phyloP scores from a whole-genome alignment of 202 grass and related monocot genomes.

The Setaria viridis region DNA sequence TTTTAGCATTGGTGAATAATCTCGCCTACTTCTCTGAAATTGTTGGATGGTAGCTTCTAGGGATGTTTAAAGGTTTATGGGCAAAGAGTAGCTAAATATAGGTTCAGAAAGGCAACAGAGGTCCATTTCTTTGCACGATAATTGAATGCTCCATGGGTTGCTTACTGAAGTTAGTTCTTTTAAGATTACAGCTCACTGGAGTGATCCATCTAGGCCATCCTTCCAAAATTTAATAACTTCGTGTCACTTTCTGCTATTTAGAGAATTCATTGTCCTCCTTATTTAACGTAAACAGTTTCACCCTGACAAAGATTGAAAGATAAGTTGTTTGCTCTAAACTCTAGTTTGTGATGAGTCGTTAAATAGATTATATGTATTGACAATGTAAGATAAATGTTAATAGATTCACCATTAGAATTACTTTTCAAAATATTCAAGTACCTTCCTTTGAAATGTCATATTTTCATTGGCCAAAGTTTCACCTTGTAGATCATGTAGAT shows the following conservation, averaged over 20 bases:
- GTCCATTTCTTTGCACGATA: constrained; percentile 12
- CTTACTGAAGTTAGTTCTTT: constrained; percentile 14
- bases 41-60: background rate
- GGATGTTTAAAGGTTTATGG: background rate
- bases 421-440: background rate
- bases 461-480: background rate
- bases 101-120: background rate
- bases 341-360: background rate
- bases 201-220: background rate
- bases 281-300: background rate
- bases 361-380: background rate
- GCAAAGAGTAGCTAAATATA: background rate
- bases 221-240: background rate
- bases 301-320: background rate
- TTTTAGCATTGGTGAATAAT: constrained; percentile 31
- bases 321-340: background rate
- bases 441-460: background rate
- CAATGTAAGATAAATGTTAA: background rate
- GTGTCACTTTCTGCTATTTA: background rate
- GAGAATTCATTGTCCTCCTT: background rate
- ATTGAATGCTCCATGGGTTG: background rate
- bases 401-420: background rate
- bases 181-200: background rate
- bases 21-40: background rate
- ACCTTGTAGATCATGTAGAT: background rate